Base-by-base conservation (phyloP, 2,329 filamentous ascomycete species). In the Clarireedia homoeocarpa region DNA sequence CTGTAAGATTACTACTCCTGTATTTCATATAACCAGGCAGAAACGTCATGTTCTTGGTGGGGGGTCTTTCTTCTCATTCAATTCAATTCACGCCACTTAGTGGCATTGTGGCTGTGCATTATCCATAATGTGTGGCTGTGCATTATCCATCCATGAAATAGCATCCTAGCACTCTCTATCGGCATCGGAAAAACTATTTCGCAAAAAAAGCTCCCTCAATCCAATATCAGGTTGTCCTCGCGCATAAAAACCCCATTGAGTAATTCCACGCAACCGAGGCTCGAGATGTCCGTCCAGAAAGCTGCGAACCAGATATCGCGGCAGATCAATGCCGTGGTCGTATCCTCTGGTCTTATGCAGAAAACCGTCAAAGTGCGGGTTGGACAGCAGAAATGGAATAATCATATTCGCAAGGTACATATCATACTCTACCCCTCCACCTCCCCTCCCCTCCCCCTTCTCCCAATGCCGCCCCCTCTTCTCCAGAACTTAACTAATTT, bases 291-390 rank as follows among this genome's bases (percentile, higher is more conserved):
- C 12, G 24, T 48, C 3, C 50, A 38, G 9, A 44, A 20, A 45
- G 38, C 38, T 5, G 50, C 44, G 1, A 10, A 47, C 2, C 36
- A 46, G 4, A 20, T 42, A 17, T 39, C 57, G 38, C 48, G 57
- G 10, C 50, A 51, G 30, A 61, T 67, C 20, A 67, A 63, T 48
- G 68, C 67, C 60, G 82, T 92, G 42, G 89, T 92, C 24, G 81
- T 91, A 50, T 89, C 87, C 44, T 83, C 88, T 6, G 89, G 88
- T 20, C 78, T 85, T 58, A 91, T 91, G 85, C 73, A 83, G 58
- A 88, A 85, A 72, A 91, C 88, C 2, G 86, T 91, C 56, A 91
- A 88, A 72, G 88, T 91, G 60, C 81, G 84, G 62, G 78, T 91
- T 14, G 84, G 86, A 51, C 80, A 78, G 14, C 81, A 84, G 68